Evolutionary conservation across 164 flowering plant species (phyloP).

Genomic region (Platanus orientalis): DNA sequence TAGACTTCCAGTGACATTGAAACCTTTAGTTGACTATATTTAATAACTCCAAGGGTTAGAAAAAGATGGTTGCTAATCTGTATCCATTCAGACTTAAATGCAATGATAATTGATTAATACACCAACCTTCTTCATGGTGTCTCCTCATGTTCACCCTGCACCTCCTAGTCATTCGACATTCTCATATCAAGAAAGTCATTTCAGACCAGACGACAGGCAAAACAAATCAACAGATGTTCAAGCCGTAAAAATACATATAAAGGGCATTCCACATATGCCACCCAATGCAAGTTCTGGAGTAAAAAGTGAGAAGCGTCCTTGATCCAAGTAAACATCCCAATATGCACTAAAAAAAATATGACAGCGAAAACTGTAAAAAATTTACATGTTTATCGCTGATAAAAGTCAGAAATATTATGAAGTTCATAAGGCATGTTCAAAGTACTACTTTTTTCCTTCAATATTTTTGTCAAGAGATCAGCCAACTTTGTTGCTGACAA

Average conservation of each 20-base stretch:
- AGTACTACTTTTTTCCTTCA: too few relatives aligned
- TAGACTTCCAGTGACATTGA: neutral
- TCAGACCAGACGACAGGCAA: conserved; percentile 13
- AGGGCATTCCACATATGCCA: conserved; percentile 15
- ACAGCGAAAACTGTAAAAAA: too few relatives aligned
- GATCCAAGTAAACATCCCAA: neutral
- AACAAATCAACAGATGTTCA: conserved; percentile 18
- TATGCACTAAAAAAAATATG: too few relatives aligned
- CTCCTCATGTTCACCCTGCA: conserved; percentile 16
- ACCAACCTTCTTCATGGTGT: conserved; percentile 26
- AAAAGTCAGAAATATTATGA: too few relatives aligned
- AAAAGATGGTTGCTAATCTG: neutral
- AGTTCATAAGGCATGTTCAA: too few relatives aligned
- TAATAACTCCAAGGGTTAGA: neutral
- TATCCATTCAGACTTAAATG: conserved; percentile 8
- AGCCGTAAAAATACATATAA: conserved; percentile 14
- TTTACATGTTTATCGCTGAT: too few relatives aligned
- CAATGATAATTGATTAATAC: conserved; percentile 1
- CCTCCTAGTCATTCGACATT: conserved; percentile 10
- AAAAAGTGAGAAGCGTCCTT: neutral
- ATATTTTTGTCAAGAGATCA: too few relatives aligned
- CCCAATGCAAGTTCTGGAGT: conserved; percentile 12
- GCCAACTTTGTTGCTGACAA: too few relatives aligned
- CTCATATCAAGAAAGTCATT: conserved; percentile 18
- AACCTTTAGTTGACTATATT: too few relatives aligned